Conservation (phyloP, 169 alveolate genomes). For the Cryptosporidium xiaoi region DNA sequence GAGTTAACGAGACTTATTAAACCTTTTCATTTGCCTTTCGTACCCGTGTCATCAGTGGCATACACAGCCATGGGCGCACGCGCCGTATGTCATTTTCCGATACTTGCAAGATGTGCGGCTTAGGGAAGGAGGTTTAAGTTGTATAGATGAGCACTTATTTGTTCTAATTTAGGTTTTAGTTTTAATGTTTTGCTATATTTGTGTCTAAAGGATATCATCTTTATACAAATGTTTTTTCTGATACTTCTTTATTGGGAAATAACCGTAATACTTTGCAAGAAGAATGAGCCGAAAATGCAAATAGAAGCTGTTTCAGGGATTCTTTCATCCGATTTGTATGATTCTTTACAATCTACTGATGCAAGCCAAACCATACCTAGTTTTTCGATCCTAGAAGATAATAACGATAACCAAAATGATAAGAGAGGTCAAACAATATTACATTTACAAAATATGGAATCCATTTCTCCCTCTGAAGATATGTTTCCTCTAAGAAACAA, state of each 20-base stretch:
- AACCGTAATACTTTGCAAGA: not conserved
- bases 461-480: conserved; percentile 60
- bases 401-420: not conserved
- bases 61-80: no score
- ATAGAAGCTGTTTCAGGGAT: conserved; percentile 16
- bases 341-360: conserved; percentile 1
- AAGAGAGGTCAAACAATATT: not conserved
- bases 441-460: conserved; percentile 18
- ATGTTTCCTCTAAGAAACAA: conserved; percentile 50
- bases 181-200: no score
- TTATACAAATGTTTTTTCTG: not conserved
- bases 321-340: conserved; percentile 46
- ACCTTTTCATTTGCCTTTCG: no score
- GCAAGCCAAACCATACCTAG: conserved; percentile 47
- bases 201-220: no score
- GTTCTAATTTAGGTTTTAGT: no score
- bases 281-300: not conserved
- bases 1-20: no score
- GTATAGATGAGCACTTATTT: no score
- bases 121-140: no score
- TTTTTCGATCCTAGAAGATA: conserved; percentile 8
- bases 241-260: not conserved
- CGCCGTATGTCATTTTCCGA: no score
- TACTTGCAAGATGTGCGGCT: no score
- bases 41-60: no score